Percentiles rank a stretch among this genome's conserved stretches.
Conservation (phyloP, 1,284 basidiomycete species). For the Albatrellus sp. region DNA sequence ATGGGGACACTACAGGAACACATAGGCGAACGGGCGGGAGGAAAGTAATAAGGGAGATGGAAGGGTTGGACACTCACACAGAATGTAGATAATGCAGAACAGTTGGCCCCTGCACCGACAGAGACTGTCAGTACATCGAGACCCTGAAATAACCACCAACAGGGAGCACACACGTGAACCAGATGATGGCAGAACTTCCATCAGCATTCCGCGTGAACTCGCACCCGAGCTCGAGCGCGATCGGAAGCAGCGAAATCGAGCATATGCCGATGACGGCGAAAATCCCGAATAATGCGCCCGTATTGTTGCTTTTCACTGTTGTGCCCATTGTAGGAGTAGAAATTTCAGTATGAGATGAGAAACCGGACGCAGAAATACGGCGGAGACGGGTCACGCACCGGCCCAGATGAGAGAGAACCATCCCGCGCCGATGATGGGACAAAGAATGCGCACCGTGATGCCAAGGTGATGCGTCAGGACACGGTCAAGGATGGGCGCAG, state of each 20-base stretch:
- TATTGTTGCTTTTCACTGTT: conserved; percentile 46
- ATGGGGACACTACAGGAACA: neutral
- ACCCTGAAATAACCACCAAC: neutral
- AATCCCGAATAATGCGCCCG: conserved; percentile 46
- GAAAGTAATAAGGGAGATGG: too few relatives aligned
- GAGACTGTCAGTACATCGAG: neutral
- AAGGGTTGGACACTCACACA: conserved; percentile 34
- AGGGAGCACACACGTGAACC: conserved; percentile 41
- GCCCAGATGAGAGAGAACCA: conserved; percentile 74
- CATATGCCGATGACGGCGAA: conserved; percentile 55
- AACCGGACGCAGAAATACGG: conserved; percentile 10
- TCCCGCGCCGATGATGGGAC: conserved; percentile 43
- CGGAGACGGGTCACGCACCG: conserved; percentile 23
- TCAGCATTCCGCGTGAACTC: conserved; percentile 71
- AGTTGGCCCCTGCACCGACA: conserved; percentile 43
- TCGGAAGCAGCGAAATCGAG: conserved; percentile 57
- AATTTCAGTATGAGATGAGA: neutral
- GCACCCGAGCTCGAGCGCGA: conserved; percentile 61
- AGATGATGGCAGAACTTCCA: conserved; percentile 59
- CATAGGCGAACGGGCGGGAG: neutral
- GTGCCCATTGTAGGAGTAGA: neutral
- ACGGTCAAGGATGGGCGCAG: conserved; percentile 66
- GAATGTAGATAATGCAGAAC: conserved; percentile 48
- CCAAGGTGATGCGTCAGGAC: conserved; percentile 62
- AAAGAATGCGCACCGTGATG: conserved; percentile 40